Evolutionary conservation across 768 basidiomycete species (phyloP), one percentile per base, ranked within the genome.

Genomic region (Trametopsis cervina): DNA sequence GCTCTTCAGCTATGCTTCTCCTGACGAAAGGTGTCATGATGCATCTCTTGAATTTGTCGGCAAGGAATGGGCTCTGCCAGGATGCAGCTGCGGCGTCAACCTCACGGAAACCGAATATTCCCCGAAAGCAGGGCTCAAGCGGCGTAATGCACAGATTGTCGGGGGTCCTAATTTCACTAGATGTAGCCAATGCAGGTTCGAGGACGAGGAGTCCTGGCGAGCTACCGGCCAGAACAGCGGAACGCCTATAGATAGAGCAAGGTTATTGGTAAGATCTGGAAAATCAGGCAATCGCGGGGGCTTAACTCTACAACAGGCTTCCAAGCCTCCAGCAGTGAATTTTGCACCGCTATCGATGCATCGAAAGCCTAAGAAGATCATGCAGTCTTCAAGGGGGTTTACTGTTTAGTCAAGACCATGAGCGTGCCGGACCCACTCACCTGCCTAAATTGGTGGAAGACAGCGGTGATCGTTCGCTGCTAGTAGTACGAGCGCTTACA

Each of bases 21-120:
- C 44, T 20, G 15, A 40, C 40, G 36, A 10, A 25, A 21, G 10
- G 35, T 27, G 25, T 26, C 13, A 17, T 36, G 26, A 47, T 40
- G 36, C 18, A 6, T 39, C 36, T 37, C 33, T 42, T 38, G 51
- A 24, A 40, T 48, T 47, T 48, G 47, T n/a, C 39, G n/a, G 35
- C 41, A 20, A 22, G 40, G 40, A 36, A 45, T 41, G 39, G 27
- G 27, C 29, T 35, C 21, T 46, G 29, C 46, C 26, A 36, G 36
- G 41, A 46, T 44, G 41, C 24, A 47, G 43, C n/a, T n/a, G 24
- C 35, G 46, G 44, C 44, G 45, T 48, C 46, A 48, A 44, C 33
- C 24, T 37, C 20, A 40, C 22, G 51, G 41, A 26, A 13, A 49
- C 51, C 51, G 51, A 52, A 40, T 24, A 48, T 47, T 52, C 51